Evolutionary conservation across 306 rosid genomes (phyloP).

Genomic region (Vigna reflexopilosa): DNA sequence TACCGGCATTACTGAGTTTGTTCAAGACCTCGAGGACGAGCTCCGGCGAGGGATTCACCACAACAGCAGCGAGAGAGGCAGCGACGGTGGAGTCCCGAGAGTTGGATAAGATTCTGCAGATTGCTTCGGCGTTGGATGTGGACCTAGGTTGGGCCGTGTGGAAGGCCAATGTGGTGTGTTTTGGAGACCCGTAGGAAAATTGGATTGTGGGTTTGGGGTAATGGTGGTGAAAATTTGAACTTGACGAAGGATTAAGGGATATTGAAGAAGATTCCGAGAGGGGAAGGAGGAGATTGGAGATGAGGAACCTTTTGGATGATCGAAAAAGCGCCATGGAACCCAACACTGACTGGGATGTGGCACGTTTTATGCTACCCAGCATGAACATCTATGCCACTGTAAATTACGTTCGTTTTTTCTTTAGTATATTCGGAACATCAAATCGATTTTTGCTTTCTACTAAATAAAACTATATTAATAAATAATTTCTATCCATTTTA

Average conservation of each 20-base stretch:
- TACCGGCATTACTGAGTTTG: slow-evolving; percentile 79
- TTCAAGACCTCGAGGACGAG: slow-evolving; percentile 67
- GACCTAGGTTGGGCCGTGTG: slow-evolving; percentile 37
- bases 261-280: slow-evolving; percentile 27
- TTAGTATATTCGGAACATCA: no score
- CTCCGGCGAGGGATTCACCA: slow-evolving; percentile 52
- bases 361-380: background rate
- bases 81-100: slow-evolving; percentile 47
- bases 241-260: slow-evolving; percentile 32
- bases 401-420: no score
- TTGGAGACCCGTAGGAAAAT: slow-evolving; percentile 22
- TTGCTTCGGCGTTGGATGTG: slow-evolving; percentile 47
- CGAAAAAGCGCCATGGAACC: slow-evolving; percentile 51
- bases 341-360: background rate
- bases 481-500: no score
- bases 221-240: slow-evolving; percentile 19
- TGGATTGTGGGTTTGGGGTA: slow-evolving; percentile 15
- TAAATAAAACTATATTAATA: no score
- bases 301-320: slow-evolving; percentile 38
- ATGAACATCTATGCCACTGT: no score
- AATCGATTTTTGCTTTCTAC: no score
- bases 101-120: slow-evolving; percentile 59
- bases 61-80: slow-evolving; percentile 45
- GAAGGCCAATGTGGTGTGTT: slow-evolving; percentile 8
- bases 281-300: slow-evolving; percentile 22